Evolutionary conservation across 2,329 filamentous ascomycete species (phyloP), one percentile per base, ranked within the genome.

Genomic region (Fusarium solani-melongenae): DNA sequence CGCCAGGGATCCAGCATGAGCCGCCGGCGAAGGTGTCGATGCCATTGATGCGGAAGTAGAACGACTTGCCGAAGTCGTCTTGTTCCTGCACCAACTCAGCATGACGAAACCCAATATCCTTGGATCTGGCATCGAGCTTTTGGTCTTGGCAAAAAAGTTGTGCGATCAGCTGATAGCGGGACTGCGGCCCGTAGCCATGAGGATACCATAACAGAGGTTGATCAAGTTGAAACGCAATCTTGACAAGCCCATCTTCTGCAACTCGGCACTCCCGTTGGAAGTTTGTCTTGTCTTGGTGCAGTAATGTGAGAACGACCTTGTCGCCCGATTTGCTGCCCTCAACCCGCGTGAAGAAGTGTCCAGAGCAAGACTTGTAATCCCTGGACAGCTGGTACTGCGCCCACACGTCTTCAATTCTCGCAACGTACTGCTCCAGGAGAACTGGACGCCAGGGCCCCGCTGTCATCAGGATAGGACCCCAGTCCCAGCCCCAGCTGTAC

Each of bases 1-100:
- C 92, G 2, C 92, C 92, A 0, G 93, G 93, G 71, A 95, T 94
- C 93, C 93, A 95, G 80, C 94, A 89, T 63, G 91, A 93, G 15
- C 93, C 93, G 29, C 92, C 92, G 66, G 91, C 93, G 81, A 93
- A 95, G 4, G 94, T 84, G 62, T 92, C 91, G 12, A 93, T 85
- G 41, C 89, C 89, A 79, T 95, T 95, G 79, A 95, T 83, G 71
- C 90, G 86, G 81, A 95, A 94, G 83, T 90, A 94, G 82, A 94
- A 95, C 0, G 89, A 51, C 15, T 29, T 27, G 24, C 22, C 46
- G 15, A n/a, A 31, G 24, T 17, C 46, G 46, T 31, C 46, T 2
- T 8, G 39, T 44, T 44, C 39, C 4, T 44, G 39, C 6, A 44
- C 39, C 39, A 44, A 44, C 11, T 44, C 20, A 22, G 22, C 39